Evolutionary conservation across 345 rosid species (phyloP).

Genomic region (Psidium friedrichsthalianum): DNA sequence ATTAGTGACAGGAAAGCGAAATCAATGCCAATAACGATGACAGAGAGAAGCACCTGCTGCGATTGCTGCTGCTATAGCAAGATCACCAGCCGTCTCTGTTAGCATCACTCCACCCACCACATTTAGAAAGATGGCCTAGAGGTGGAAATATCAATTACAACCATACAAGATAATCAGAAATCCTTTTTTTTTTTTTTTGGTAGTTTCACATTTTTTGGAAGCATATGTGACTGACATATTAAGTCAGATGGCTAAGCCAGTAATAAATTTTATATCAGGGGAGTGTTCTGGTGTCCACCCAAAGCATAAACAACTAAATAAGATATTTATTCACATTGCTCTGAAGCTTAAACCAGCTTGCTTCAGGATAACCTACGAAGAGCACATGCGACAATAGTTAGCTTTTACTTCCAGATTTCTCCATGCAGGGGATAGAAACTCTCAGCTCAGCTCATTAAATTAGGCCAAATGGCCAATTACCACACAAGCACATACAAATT

Average conservation of each 20-base stretch:
- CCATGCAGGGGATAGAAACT: background rate
- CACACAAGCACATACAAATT: background rate
- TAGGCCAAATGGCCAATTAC: background rate
- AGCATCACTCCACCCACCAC: slow-evolving; percentile 73
- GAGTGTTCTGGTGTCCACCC: too few relatives aligned
- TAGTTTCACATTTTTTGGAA: background rate
- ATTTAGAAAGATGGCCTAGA: slow-evolving; percentile 64
- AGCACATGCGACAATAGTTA: background rate
- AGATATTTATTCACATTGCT: slow-evolving; percentile 40
- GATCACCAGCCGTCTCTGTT: slow-evolving; percentile 85
- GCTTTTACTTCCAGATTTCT: background rate
- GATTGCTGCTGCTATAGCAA: slow-evolving; percentile 91
- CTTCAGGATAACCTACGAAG: slow-evolving; percentile 72
- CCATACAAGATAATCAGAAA: background rate
- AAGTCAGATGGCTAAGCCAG: background rate
- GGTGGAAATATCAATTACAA: background rate
- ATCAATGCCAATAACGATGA: background rate
- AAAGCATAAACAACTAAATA: background rate
- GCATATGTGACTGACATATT: background rate
- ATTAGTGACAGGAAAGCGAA: background rate
- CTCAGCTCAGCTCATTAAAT: background rate
- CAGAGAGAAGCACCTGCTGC: slow-evolving; percentile 59
- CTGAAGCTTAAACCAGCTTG: slow-evolving; percentile 93
- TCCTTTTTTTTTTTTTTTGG: background rate
- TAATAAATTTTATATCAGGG: background rate